Percentiles rank a stretch among this genome's conserved stretches.
Evolutionary conservation across 1,284 basidiomycete genomes (phyloP).

Genomic region (Agroathelia rolfsii): DNA sequence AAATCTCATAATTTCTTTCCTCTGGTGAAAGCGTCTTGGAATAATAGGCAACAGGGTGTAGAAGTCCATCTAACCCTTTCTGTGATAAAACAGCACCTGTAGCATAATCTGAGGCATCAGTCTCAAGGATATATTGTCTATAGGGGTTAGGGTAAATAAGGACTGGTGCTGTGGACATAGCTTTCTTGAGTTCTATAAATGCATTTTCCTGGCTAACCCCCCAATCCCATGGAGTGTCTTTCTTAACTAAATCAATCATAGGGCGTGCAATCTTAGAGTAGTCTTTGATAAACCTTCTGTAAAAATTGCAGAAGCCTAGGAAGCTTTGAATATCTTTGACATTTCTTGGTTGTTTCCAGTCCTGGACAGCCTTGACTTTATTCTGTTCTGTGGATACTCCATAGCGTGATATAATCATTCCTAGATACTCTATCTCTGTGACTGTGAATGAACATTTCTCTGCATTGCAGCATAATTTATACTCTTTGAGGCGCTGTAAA

Average conservation of each 20-base stretch:
- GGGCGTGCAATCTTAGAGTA: conserved; percentile 20
- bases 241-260: conserved; percentile 18
- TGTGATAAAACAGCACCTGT: conserved; percentile 20
- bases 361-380: conserved; percentile 25
- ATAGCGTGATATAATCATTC: conserved; percentile 21
- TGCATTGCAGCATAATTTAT: conserved; percentile 22
- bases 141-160: conserved; percentile 22
- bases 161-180: conserved; percentile 20
- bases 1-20: conserved; percentile 26
- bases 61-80: conserved; percentile 15
- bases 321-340: conserved; percentile 24
- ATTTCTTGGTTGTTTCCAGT: conserved; percentile 25
- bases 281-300: conserved; percentile 29
- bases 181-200: conserved; percentile 19
- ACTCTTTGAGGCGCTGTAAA: conserved; percentile 19
- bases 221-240: conserved; percentile 14
- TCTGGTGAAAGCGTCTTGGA: conserved; percentile 20
- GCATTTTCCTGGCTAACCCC: conserved; percentile 8
- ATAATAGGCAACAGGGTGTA: conserved; percentile 24
- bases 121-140: conserved; percentile 15
- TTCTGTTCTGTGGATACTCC: conserved; percentile 24
- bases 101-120: conserved; percentile 17
- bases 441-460: conserved; percentile 30
- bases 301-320: conserved; percentile 34
- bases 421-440: conserved; percentile 25